Evolutionary conservation across 495 filamentous ascomycete genomes (phyloP).

Genomic region (Trichocladium antarcticum): DNA sequence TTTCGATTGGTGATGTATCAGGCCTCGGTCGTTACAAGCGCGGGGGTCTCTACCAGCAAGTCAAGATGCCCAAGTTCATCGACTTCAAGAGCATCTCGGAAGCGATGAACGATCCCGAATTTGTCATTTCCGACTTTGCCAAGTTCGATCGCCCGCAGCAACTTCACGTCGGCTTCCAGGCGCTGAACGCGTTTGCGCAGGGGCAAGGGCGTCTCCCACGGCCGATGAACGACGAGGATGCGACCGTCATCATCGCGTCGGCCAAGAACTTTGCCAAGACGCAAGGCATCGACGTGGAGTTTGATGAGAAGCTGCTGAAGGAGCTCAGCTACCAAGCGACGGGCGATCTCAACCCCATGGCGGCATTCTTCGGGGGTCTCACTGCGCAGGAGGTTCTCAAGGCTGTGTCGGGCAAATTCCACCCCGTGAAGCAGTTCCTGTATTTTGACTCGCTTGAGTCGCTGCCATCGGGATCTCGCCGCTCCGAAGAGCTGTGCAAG

Average conservation of each 20-base stretch:
- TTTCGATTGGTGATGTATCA: conserved; percentile 90
- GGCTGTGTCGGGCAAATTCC: conserved; percentile 94
- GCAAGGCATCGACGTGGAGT: conserved; percentile 60
- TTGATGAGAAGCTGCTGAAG: conserved; percentile 84
- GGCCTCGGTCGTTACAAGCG: conserved; percentile 71
- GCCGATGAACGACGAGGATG: conserved; percentile 76
- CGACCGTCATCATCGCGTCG: conserved; percentile 59
- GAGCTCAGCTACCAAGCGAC: conserved; percentile 94
- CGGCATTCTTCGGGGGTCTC: conserved; percentile 90
- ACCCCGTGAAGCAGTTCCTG: conserved; percentile 82
- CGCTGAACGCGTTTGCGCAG: conserved; percentile 72
- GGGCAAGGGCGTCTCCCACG: conserved; percentile 62
- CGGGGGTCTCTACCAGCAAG: conserved; percentile 83
- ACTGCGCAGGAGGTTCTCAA: conserved; percentile 95
- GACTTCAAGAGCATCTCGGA: conserved; percentile 71
- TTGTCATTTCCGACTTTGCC: conserved; percentile 87
- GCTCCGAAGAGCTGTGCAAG: conserved; percentile 79
- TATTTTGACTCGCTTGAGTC: conserved; percentile 98
- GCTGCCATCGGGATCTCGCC: conserved; percentile 57
- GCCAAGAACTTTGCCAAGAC: conserved; percentile 59
- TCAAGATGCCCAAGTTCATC: conserved; percentile 94
- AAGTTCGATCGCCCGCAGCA: conserved; percentile 92
- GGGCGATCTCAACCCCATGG: conserved; percentile 83
- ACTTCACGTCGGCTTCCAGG: conserved; percentile 87
- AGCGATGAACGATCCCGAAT: conserved; percentile 75